Base-by-base conservation (phyloP, 768 basidiomycete genomes). In the Lactarius quietus region DNA sequence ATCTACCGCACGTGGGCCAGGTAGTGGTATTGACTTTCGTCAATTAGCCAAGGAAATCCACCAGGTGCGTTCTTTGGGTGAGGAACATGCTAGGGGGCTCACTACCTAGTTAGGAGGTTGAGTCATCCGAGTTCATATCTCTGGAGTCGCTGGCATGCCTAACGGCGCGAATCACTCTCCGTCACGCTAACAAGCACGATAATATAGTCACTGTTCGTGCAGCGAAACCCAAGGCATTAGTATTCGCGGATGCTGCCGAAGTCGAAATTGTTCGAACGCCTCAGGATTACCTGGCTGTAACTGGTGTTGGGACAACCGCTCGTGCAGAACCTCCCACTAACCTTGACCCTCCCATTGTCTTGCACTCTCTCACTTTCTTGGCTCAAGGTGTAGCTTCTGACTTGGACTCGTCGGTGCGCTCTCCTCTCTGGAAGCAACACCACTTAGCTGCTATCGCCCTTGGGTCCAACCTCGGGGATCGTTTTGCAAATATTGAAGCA, bases 381-480 rank as follows among this genome's bases (percentile, higher is more conserved):
- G 36, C 26, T 26, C 26, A 43, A 9, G 51, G 20, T 52, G 23
- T 29, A 7, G 26, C 53, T 12, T 20, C 60, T 28, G 6, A 31
- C 29, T 20, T 15, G 14, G 18, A 17, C 23, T 52, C 28, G 8
- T 33, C 59, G 29, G 6, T 4, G 1, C 18, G 4, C 6, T 31
- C 57, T 59, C 14, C 52, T 59, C 17, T 39, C 54, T 23, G 52
- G 17, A 51, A 53, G 12, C 48, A 63, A 8, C 78, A 81, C 62
- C 78, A 81, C 62, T 77, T 69, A 1, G 89, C 81, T 3, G 86
- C 86, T 10, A 82, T 98, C 39, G 93, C 92, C 1, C 75, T 98
- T 1, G 96, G 96, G 0, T 90, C 94, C 5, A 98, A 98, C 72
- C 80, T 98, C 0, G 94, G 93, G 0, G 93, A 97, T 75, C 81